These are phyloP conservation scores for Emergomyces orientalis DNA, from an alignment of 2,329 filamentous ascomycete species.

Conservation along the genomic window DNA sequence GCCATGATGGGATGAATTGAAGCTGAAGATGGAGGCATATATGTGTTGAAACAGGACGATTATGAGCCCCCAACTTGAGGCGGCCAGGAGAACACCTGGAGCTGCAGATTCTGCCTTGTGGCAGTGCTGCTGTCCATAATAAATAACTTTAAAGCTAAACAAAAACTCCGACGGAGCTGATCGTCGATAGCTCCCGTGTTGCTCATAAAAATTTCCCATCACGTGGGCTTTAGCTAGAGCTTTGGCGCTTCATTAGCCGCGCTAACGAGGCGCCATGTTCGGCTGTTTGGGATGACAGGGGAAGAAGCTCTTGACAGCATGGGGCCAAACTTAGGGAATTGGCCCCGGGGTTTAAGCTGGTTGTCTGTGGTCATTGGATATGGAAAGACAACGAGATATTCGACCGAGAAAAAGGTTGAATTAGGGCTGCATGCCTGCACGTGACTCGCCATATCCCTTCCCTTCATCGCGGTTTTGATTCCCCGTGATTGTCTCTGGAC, in stretches of 20 bases:
- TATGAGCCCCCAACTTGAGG: not conserved
- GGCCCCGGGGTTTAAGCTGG: not conserved
- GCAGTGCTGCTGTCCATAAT: slow-evolving; percentile 1
- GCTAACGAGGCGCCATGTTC: not conserved
- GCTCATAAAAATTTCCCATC: not conserved
- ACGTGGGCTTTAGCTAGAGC: not conserved
- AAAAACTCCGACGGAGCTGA: not conserved
- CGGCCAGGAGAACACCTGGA: slow-evolving; percentile 2
- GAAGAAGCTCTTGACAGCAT: not conserved
- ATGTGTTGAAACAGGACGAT: not conserved
- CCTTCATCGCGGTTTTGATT: not conserved
- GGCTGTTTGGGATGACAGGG: not conserved
- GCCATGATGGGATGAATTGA: not conserved
- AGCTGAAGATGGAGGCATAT: not conserved
- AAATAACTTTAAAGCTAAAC: not conserved
- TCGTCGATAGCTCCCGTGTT: slow-evolving; percentile 1
- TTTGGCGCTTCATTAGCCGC: not conserved
- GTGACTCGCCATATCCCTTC: not conserved
- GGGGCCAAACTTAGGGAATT: not conserved
- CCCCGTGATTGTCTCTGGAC: not conserved
- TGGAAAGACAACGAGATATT: not conserved
- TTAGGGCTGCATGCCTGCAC: not conserved
- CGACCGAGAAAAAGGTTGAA: not conserved
- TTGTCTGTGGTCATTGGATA: not conserved
- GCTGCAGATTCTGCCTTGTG: not conserved